Percentiles rank a stretch among this genome's conserved stretches.
Evolutionary conservation across 1,284 basidiomycete genomes (phyloP).

Genomic region (Cutaneotrichosporon arboriforme): DNA sequence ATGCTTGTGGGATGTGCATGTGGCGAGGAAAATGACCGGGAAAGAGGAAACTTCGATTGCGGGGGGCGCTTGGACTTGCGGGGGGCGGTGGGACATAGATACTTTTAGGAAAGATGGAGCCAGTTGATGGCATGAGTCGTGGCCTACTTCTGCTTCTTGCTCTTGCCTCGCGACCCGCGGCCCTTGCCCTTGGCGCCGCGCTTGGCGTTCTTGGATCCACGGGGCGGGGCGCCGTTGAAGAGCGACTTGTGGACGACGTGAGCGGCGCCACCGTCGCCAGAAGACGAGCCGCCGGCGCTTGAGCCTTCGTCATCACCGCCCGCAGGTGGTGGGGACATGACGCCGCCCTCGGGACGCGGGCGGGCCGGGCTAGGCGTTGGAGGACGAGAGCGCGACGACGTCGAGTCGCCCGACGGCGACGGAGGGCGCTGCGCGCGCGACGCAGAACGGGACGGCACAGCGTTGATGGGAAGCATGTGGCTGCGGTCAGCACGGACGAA

Average conservation of each 20-base stretch:
- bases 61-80: too few species aligned
- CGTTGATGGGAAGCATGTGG: conserved; percentile 21
- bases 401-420: conserved; percentile 5
- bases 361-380: conserved; percentile 2
- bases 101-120: too few species aligned
- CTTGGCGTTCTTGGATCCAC: background rate
- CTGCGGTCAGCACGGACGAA: conserved; percentile 7
- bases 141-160: conserved; percentile 3
- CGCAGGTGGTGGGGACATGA: conserved; percentile 6
- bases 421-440: conserved; percentile 5
- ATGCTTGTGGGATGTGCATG: too few species aligned
- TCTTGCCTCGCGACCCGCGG: background rate
- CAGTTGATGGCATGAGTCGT: too few species aligned
- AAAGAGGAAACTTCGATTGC: too few species aligned
- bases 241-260: conserved; percentile 18
- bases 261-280: background rate
- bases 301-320: background rate
- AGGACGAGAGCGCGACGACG: conserved; percentile 9
- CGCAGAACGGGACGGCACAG: conserved; percentile 7
- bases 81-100: too few species aligned
- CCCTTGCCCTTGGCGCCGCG: background rate
- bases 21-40: too few species aligned
- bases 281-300: background rate
- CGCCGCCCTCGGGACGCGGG: background rate
- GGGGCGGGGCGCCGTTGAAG: conserved; percentile 6